Evolutionary conservation across 345 rosid genomes (phyloP).

Genomic region (Alliaria petiolata): DNA sequence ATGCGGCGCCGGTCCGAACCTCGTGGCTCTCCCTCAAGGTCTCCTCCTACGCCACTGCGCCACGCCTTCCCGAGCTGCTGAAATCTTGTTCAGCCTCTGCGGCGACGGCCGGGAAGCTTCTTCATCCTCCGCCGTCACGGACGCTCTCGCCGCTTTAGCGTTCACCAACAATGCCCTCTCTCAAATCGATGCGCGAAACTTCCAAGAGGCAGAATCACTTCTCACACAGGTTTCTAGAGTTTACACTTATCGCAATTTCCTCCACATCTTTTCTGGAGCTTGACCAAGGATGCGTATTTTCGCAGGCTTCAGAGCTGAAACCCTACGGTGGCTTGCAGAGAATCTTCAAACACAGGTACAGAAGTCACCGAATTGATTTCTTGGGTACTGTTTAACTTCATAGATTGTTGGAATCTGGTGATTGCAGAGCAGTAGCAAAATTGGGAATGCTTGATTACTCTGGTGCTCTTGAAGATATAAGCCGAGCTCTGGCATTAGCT

Average conservation of each 20-base stretch:
- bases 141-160: slow-evolving; percentile 54
- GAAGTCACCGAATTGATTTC: neutral
- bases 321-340: slow-evolving; percentile 74
- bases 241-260: neutral
- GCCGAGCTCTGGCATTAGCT: slow-evolving; percentile 44
- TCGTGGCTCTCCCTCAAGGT: slow-evolving; percentile 65
- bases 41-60: slow-evolving; percentile 59
- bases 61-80: slow-evolving; percentile 67
- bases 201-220: slow-evolving; percentile 47
- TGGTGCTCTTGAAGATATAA: slow-evolving; percentile 81
- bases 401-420: slow-evolving; percentile 3
- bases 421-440: slow-evolving; percentile 58
- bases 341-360: slow-evolving; percentile 62
- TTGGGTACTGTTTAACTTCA: neutral
- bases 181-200: slow-evolving; percentile 44
- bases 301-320: slow-evolving; percentile 67
- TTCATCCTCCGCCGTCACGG: slow-evolving; percentile 27
- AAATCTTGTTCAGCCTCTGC: slow-evolving; percentile 36
- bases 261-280: neutral
- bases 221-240: slow-evolving; percentile 53
- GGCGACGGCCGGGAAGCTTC: slow-evolving; percentile 29
- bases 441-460: slow-evolving; percentile 50
- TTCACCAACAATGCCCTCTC: slow-evolving; percentile 57
- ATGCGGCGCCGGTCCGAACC: slow-evolving; percentile 88
- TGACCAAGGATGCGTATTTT: slow-evolving; percentile 4